Evolutionary conservation across 2,329 filamentous ascomycete species (phyloP).

Genomic region (Chlorencoelia australis): DNA sequence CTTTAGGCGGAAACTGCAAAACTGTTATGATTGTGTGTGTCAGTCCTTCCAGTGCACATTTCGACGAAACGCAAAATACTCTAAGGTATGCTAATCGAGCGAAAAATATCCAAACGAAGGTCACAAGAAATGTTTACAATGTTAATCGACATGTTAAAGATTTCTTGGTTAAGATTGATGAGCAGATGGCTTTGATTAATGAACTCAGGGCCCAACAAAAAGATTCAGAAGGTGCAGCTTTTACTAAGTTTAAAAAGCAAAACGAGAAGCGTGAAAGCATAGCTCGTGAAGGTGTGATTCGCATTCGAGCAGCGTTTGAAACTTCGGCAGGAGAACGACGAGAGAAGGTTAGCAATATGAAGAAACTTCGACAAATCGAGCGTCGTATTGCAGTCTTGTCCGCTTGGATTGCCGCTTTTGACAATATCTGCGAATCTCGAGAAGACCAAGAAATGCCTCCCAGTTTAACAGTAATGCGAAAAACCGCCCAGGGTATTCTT

Average conservation of each 20-base stretch:
- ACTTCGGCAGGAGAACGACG: conserved; percentile 67
- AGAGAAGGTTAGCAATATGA: conserved; percentile 71
- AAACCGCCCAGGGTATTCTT: conserved; percentile 80
- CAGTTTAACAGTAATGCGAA: conserved; percentile 66
- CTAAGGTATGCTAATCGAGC: conserved; percentile 93
- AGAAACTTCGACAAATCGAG: conserved; percentile 73
- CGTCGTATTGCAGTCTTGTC: conserved; percentile 78
- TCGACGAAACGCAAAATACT: conserved; percentile 97
- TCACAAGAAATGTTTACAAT: conserved; percentile 98
- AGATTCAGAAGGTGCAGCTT: conserved; percentile 72
- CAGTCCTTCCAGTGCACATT: conserved; percentile 91
- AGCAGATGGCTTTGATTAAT: conserved; percentile 94
- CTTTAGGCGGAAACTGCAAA: conserved; percentile 92
- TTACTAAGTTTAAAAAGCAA: conserved; percentile 84
- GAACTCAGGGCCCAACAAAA: conserved; percentile 90
- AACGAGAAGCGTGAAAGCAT: conserved; percentile 71
- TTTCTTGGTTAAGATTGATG: conserved; percentile 97
- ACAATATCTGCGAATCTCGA: conserved; percentile 63
- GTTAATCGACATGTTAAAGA: conserved; percentile 99
- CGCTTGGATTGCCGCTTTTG: conserved; percentile 88
- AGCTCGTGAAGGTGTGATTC: conserved; percentile 65
- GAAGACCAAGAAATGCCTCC: conserved; percentile 61
- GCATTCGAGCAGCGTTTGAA: conserved; percentile 76
- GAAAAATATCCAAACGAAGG: conserved; percentile 99
- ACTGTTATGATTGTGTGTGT: conserved; percentile 99